A percentile compares a stretch with the other conserved stretches of the same genome.
These are phyloP conservation scores for Melastoma candidum DNA, from an alignment of 441 rosid genomes.

Conservation along the genomic window DNA sequence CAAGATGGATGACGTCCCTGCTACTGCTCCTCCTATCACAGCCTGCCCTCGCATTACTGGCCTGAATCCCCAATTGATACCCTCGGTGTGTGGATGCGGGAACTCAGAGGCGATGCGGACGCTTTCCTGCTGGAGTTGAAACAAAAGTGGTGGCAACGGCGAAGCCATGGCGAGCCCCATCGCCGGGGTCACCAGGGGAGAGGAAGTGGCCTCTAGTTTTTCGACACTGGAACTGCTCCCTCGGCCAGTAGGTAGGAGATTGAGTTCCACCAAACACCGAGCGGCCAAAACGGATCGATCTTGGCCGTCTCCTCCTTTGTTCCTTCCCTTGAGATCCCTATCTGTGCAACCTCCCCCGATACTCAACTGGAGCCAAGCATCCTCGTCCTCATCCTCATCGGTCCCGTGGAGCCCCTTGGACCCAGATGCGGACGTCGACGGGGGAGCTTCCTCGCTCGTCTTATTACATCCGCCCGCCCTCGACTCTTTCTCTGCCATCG, in stretches of 20 bases:
- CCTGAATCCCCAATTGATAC: conserved; percentile 59
- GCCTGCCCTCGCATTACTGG: conserved; percentile 25
- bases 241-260: conserved; percentile 42
- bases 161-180: conserved; percentile 21
- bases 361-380: conserved; percentile 73
- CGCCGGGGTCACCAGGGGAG: conserved; percentile 23
- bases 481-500: conserved; percentile 5
- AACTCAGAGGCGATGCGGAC: conserved; percentile 22
- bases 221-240: conserved; percentile 8
- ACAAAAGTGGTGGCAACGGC: conserved; percentile 16
- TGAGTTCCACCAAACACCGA: conserved; percentile 61
- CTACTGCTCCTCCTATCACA: conserved; percentile 29
- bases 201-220: conserved; percentile 17
- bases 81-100: conserved; percentile 29
- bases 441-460: neutral
- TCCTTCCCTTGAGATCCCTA: conserved; percentile 13
- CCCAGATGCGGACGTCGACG: conserved; percentile 3
- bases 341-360: conserved; percentile 34
- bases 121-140: conserved; percentile 32
- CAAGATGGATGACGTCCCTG: conserved; percentile 28
- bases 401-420: conserved; percentile 1
- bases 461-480: conserved; percentile 1
- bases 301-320: conserved; percentile 22
- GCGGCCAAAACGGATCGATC: conserved; percentile 6
- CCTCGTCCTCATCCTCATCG: conserved; percentile 4